phyloP scores from a whole-genome alignment of 306 rosid genomes.

The Sesbania bispinosa region DNA sequence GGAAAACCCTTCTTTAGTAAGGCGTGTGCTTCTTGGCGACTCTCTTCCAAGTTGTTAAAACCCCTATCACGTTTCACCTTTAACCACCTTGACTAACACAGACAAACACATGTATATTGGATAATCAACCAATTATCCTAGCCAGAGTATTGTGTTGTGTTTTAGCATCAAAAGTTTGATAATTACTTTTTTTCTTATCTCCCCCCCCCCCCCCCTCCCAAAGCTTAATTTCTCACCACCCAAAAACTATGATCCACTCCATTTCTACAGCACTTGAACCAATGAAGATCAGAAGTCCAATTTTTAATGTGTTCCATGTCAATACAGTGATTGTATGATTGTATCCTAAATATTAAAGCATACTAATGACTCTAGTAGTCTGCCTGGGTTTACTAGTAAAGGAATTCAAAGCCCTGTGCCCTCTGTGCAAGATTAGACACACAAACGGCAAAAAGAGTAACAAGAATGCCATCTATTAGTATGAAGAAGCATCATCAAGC shows the following conservation, averaged over 20 bases:
- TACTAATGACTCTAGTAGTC: not conserved
- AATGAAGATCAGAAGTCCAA: not conserved
- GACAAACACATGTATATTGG: not conserved
- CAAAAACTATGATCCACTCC: not conserved
- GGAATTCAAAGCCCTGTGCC: not conserved
- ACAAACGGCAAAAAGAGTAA: not conserved
- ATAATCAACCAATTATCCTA: not conserved
- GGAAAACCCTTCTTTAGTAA: not conserved
- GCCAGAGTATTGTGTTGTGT: not conserved
- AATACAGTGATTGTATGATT: too few species aligned
- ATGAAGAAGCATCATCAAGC: not conserved
- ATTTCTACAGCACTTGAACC: not conserved
- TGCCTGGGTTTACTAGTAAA: not conserved
- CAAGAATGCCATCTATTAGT: not conserved
- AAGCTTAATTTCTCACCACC: not conserved
- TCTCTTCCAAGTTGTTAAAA: not conserved
- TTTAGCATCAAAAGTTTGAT: not conserved
- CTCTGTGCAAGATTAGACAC: slow-evolving; percentile 1
- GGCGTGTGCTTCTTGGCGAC: not conserved
- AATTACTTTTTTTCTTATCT: not conserved
- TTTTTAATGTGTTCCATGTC: not conserved
- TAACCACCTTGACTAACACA: not conserved
- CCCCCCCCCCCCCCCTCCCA: too few species aligned
- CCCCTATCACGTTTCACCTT: not conserved
- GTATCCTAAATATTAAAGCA: not conserved